phyloP scores from a whole-genome alignment of 257 asterid species.

The Solanum lignicaule region DNA sequence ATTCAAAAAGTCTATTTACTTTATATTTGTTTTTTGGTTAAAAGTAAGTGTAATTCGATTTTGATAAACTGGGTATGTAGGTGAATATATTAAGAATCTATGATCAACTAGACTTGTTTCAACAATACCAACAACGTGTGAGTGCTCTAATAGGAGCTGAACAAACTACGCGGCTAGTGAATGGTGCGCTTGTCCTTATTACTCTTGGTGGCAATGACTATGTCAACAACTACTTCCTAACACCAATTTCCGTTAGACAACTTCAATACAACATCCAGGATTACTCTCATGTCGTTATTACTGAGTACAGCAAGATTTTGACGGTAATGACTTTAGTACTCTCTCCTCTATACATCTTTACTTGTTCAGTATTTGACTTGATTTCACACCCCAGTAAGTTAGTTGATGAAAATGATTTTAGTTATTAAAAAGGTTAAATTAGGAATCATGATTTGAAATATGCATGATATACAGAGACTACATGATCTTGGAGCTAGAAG shows the following conservation, averaged over 20 bases:
- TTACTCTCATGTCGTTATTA: slow-evolving; percentile 36
- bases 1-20: neutral
- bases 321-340: slow-evolving; percentile 13
- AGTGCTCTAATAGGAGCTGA: slow-evolving; percentile 35
- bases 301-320: slow-evolving; percentile 47
- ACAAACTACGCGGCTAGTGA: slow-evolving; percentile 30
- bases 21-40: neutral
- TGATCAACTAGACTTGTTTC: slow-evolving; percentile 29
- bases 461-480: slow-evolving; percentile 35
- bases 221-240: slow-evolving; percentile 64
- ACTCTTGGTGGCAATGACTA: slow-evolving; percentile 75
- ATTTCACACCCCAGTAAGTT: too few relatives aligned
- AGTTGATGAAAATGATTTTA: too few relatives aligned
- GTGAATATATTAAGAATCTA: slow-evolving; percentile 40
- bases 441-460: neutral
- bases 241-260: slow-evolving; percentile 40
- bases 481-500: slow-evolving; percentile 60
- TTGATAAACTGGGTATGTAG: slow-evolving; percentile 1
- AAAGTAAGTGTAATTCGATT: neutral
- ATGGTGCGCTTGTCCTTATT: slow-evolving; percentile 49
- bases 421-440: too few relatives aligned
- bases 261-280: slow-evolving; percentile 36
- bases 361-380: neutral
- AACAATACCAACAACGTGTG: slow-evolving; percentile 39
- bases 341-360: neutral